Evolutionary conservation across 1,139 yeast species (phyloP).

Genomic region (Taphrina confusa): DNA sequence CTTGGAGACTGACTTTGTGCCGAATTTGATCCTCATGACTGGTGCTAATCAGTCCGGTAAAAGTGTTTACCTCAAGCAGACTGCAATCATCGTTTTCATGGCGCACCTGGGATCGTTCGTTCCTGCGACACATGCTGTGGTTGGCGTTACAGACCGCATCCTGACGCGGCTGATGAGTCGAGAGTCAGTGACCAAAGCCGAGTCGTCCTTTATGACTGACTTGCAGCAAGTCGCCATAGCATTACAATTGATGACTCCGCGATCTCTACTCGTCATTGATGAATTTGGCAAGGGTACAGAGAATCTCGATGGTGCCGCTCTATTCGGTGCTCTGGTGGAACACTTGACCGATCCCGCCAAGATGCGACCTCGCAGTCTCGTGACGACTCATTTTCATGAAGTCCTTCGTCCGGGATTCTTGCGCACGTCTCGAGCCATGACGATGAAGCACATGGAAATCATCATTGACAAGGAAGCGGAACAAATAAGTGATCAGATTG

Average conservation of each 20-base stretch:
- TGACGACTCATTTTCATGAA: constrained; percentile 53
- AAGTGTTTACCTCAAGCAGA: constrained; percentile 87
- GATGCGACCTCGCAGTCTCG: constrained; percentile 37
- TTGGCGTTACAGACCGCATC: constrained; percentile 84
- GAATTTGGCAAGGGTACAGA: constrained; percentile 96
- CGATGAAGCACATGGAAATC: constrained; percentile 41
- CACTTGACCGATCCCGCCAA: constrained; percentile 46
- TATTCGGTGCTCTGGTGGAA: constrained; percentile 50
- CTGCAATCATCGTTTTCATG: constrained; percentile 84
- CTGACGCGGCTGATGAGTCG: constrained; percentile 72
- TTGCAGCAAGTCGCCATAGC: constrained; percentile 95
- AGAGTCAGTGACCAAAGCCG: constrained; percentile 51
- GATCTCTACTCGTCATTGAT: constrained; percentile 86
- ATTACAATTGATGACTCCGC: constrained; percentile 76
- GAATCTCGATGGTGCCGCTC: constrained; percentile 58
- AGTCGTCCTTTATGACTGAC: constrained; percentile 83
- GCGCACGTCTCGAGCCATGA: constrained; percentile 9
- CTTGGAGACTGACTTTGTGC: constrained; percentile 44
- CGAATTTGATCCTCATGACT: constrained; percentile 79
- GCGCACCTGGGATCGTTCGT: constrained; percentile 75
- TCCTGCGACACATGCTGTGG: constrained; percentile 71
- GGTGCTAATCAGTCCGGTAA: constrained; percentile 99
- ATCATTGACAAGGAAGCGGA: constrained; percentile 36
- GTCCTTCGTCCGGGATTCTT: constrained; percentile 24
- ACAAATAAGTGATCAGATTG: constrained; percentile 31